Base-by-base conservation (phyloP, 306 rosid genomes). In the Trichosanthes truncata region DNA sequence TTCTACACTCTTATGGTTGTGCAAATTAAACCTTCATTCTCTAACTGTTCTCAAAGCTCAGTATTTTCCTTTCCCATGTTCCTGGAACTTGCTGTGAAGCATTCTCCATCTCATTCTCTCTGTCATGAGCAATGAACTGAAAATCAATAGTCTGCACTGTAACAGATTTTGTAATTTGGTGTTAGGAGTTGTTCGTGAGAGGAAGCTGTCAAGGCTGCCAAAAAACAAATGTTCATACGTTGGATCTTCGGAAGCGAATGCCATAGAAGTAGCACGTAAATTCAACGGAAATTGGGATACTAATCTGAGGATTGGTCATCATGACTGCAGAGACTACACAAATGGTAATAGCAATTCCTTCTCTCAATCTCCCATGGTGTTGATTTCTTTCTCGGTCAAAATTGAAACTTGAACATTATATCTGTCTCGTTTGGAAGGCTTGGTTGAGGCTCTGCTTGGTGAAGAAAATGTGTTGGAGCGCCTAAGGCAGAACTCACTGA, bases 281-380 rank as follows among this genome's bases (percentile, higher is more conserved):
- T 95, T 91, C 83, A 95, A 91, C 84, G 59, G 62, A 84, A 87
- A 31, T 25, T 95, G 97, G 96, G 92, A 88, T 56, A 87, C 87
- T 38, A 53, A 79, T 84, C 80, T 91, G 87, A 83, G 82, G 83
- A 86, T 91, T 52, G 97, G 97, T 35, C 71, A 23, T 46, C 90
- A 95, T 45, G 98, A 95, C 77, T 95, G 98, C 76, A 90, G 97
- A 31, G 79, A 91, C 82, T 92, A 92, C 79, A 83, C 98, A 73
- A 92, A 95, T 29, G 91, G 98, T 92, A 89, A 84, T 60, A 20
- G 43, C 40, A 59, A 25, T 46, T 35, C 59, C 40, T 15, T 57
- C 17, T 41, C 31, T 21, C 10, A 43, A 31, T 78, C 38, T 55
- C 26, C 7, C 20, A 14, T 29, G 7, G 14, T 74, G 77, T 60